Conservation (phyloP, 345 rosid species). For the Eutrema heterophyllum region DNA sequence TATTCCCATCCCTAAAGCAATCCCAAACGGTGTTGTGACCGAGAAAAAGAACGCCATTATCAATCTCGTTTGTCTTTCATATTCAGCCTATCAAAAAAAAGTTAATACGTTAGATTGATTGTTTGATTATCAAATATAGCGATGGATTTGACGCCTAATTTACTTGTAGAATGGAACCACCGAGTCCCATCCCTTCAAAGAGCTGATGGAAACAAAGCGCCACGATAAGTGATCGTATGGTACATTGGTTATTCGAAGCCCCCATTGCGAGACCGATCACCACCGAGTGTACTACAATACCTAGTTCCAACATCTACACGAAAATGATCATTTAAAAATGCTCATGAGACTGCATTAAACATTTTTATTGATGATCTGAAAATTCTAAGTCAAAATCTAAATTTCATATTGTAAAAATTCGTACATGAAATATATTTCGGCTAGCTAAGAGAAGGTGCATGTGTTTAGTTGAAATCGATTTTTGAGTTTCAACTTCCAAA, state of each 20-base stretch:
- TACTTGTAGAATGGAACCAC: constrained; percentile 16
- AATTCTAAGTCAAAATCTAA: not conserved
- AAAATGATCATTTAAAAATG: not conserved
- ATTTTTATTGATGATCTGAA: too few species aligned
- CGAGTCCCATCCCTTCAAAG: constrained; percentile 24
- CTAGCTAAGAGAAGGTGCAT: not conserved
- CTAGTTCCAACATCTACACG: constrained; percentile 16
- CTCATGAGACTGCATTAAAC: not conserved
- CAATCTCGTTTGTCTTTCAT: not conserved
- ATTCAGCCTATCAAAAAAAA: constrained; percentile 33
- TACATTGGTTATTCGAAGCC: constrained; percentile 6
- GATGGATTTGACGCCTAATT: not conserved
- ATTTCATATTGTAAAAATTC: not conserved
- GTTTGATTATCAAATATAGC: not conserved
- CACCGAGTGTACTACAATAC: constrained; percentile 24
- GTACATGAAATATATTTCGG: not conserved
- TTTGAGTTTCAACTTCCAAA: not conserved
- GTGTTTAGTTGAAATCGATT: not conserved
- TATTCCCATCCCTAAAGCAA: constrained; percentile 32
- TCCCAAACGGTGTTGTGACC: constrained; percentile 36
- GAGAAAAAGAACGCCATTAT: constrained; percentile 36
- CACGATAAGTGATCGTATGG: constrained; percentile 1
- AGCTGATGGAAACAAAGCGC: constrained; percentile 30
- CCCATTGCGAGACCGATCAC: constrained; percentile 25
- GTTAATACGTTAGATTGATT: not conserved